Evolutionary conservation across 495 filamentous ascomycete genomes (phyloP).

Genomic region (Physcia stellaris): DNA sequence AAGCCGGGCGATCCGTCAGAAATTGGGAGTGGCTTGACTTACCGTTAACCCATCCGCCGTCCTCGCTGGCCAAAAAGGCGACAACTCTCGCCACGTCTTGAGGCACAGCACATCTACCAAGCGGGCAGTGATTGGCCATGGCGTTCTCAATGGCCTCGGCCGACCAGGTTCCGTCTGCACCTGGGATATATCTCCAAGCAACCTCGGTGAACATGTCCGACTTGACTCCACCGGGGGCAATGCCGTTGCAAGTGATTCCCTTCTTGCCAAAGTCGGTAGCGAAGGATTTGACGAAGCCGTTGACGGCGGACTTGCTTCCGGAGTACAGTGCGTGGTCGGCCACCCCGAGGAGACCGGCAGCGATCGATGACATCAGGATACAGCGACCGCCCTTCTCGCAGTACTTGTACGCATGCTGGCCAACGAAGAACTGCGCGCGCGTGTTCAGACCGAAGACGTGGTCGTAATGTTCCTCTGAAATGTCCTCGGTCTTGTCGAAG

Average conservation of each 20-base stretch:
- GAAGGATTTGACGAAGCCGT: constrained; percentile 43
- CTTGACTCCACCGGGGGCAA: constrained; percentile 55
- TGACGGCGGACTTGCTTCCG: constrained; percentile 42
- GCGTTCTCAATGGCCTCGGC: constrained; percentile 19
- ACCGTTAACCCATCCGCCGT: constrained; percentile 55
- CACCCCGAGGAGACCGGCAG: constrained; percentile 40
- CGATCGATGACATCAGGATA: constrained; percentile 45
- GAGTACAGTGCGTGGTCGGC: constrained; percentile 51
- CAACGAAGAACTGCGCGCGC: constrained; percentile 72
- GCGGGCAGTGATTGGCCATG: constrained; percentile 42
- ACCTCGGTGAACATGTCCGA: constrained; percentile 57
- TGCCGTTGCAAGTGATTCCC: constrained; percentile 51
- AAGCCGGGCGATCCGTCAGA: neutral
- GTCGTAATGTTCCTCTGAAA: constrained; percentile 65
- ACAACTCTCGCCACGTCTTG: constrained; percentile 52
- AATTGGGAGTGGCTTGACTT: constrained; percentile 19
- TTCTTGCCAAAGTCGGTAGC: constrained; percentile 36
- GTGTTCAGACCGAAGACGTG: constrained; percentile 64
- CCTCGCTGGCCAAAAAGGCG: constrained; percentile 49
- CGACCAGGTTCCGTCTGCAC: constrained; percentile 23
- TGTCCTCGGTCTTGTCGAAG: constrained; percentile 41
- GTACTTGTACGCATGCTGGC: constrained; percentile 59
- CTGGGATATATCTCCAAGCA: constrained; percentile 50
- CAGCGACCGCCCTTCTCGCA: constrained; percentile 53
- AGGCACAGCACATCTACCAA: constrained; percentile 46